Conservation (phyloP, 495 filamentous ascomycete species). For the Pseudoneurospora amorphoporcata region DNA sequence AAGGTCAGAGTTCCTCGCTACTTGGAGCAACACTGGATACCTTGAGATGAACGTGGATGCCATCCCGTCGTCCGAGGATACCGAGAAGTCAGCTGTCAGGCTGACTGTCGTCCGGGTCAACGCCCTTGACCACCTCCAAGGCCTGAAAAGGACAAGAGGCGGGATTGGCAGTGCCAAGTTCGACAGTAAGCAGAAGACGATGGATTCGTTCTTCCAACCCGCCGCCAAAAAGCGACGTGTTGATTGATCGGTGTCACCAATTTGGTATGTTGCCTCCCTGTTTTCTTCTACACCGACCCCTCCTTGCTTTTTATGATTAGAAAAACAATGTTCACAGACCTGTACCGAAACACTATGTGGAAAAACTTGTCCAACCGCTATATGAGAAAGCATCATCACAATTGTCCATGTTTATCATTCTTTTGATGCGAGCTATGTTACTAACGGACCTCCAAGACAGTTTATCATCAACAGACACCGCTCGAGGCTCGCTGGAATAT, state of each 20-base stretch:
- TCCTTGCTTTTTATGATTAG: slow-evolving; percentile 45
- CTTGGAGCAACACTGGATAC: slow-evolving; percentile 38
- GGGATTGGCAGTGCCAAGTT: slow-evolving; percentile 66
- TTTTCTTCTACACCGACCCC: background rate
- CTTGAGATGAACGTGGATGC: slow-evolving; percentile 8
- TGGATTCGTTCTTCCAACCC: slow-evolving; percentile 61
- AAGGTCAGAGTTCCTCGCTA: slow-evolving; percentile 11
- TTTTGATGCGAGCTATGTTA: slow-evolving; percentile 2
- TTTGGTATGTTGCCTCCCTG: slow-evolving; percentile 25
- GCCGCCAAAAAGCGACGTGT: slow-evolving; percentile 40
- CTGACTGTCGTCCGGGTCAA: slow-evolving; percentile 47
- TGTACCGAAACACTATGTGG: slow-evolving; percentile 63
- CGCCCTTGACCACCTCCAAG: slow-evolving; percentile 54
- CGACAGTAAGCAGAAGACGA: slow-evolving; percentile 59
- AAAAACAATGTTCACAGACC: slow-evolving; percentile 64
- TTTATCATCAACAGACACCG: background rate
- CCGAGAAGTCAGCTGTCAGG: slow-evolving; percentile 6
- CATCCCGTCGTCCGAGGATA: background rate
- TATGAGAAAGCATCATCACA: slow-evolving; percentile 43
- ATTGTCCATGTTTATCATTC: slow-evolving; percentile 2
- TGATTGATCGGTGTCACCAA: background rate
- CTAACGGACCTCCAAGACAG: slow-evolving; percentile 14
- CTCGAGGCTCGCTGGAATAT: background rate
- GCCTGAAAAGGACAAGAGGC: slow-evolving; percentile 63
- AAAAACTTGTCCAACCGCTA: slow-evolving; percentile 65